Evolutionary conservation across 768 basidiomycete species (phyloP), one percentile per base, ranked within the genome.

Genomic region (Phlebiopsis gigantea): DNA sequence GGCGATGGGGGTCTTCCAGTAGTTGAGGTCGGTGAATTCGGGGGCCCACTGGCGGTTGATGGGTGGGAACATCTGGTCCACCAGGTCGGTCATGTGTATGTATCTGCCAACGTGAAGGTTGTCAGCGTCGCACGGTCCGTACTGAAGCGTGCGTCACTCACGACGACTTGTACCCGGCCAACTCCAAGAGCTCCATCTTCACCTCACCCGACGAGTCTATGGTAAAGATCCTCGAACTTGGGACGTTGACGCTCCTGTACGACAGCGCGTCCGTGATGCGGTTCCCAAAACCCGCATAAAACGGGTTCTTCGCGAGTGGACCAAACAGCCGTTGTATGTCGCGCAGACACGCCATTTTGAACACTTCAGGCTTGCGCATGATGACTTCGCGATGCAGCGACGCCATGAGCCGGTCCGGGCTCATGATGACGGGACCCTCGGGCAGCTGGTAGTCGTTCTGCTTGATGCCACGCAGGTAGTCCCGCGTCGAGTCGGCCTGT

Each of bases 51-150:
- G 92, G 51, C 87, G 83, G 68, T 93, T 81, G 55, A 98, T 93
- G 0, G 96, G 93, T 30, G 97, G 97, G 76, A 99, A 99, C 87
- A 97, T 95, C 72, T 97, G 95, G 73, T 99, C 95, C 15, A 99
- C 97, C n/a, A 99, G 82, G 70, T 98, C 95, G 7, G 95, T 96
- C 93, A 98, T 95, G 68, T 95, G 91, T 58, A 98, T 98, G 70
- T 98, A 98, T 54, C 93, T 94, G 62, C 26, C 61, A 62, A 34
- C 5, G 14, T 1, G 5, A 26, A 22, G 25, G 41, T 51, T 6
- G 51, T 55, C 14, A 17, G 39, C 45, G 46, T 44, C 53, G 56
- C 22, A 34, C 29, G 29, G 56, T 42, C 52, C 22, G 15, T 7
- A 28, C 14, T 17, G 43, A 12, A 42, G 14, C 24, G 26, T 15